Conservation (phyloP, 495 filamentous ascomycete genomes). For the Pyrenula massariospora region DNA sequence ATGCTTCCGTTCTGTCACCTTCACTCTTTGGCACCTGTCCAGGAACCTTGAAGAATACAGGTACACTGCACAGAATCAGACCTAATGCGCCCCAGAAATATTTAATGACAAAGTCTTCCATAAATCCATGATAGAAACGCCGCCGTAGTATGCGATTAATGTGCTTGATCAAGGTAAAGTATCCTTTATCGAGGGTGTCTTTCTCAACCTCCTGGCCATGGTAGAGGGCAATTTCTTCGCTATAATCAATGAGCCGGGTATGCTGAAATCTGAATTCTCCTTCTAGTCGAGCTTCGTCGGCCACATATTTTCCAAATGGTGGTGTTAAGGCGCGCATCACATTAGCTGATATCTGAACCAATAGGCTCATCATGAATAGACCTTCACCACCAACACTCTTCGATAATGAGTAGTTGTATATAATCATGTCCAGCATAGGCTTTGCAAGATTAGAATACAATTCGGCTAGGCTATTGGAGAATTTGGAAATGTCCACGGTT, state of each 20-base stretch:
- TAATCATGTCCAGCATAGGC: conserved; percentile 84
- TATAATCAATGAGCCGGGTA: conserved; percentile 85
- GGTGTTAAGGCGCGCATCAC: conserved; percentile 92
- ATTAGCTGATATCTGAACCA: conserved; percentile 85
- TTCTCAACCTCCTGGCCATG: conserved; percentile 93
- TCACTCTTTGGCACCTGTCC: conserved; percentile 59
- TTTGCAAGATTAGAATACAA: conserved; percentile 97
- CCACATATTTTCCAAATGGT: conserved; percentile 97
- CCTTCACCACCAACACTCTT: conserved; percentile 91
- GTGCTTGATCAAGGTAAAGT: conserved; percentile 97
- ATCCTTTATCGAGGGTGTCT: conserved; percentile 92
- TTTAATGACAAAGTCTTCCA: conserved; percentile 99
- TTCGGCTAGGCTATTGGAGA: conserved; percentile 89
- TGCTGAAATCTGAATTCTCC: conserved; percentile 96
- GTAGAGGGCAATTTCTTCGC: conserved; percentile 89
- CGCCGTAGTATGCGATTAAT: conserved; percentile 88
- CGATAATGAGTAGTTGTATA: conserved; percentile 90
- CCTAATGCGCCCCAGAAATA: conserved; percentile 98
- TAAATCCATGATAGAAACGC: conserved; percentile 88
- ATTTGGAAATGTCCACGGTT: conserved; percentile 88
- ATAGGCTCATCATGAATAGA: conserved; percentile 81
- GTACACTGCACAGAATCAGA: conserved; percentile 85
- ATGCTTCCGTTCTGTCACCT: conserved; percentile 84
- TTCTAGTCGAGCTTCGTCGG: conserved; percentile 87
- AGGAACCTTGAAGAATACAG: conserved; percentile 90